Evolutionary conservation across 2,329 filamentous ascomycete species (phyloP).

Genomic region (Sporothrix pallida): DNA sequence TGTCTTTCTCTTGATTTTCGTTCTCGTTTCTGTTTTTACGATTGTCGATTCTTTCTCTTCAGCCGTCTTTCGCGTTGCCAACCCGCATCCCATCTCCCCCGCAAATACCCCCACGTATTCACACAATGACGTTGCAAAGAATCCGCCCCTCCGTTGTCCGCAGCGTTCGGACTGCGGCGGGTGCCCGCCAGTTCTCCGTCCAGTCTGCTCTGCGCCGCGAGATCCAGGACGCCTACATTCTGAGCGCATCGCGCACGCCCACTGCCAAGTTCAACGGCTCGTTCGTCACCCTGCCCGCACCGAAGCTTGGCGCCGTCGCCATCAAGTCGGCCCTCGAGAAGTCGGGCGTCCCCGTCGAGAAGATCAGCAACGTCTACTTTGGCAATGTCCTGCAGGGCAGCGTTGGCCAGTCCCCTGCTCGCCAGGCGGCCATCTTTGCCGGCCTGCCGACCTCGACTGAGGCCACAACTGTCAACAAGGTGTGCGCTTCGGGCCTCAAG

Average conservation of each 20-base stretch:
- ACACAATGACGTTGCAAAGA: slow-evolving; percentile 34
- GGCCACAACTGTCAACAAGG: slow-evolving; percentile 95
- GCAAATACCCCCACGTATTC: slow-evolving; percentile 19
- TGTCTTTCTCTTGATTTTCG: background rate
- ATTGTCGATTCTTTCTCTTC: background rate
- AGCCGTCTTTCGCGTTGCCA: background rate
- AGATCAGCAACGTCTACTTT: slow-evolving; percentile 95
- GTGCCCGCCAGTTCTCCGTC: slow-evolving; percentile 56
- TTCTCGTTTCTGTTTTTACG: background rate
- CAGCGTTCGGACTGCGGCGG: slow-evolving; percentile 43
- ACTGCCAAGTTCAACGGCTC: slow-evolving; percentile 97
- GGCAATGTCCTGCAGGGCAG: slow-evolving; percentile 88
- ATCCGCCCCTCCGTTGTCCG: slow-evolving; percentile 31
- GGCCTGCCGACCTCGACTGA: slow-evolving; percentile 82
- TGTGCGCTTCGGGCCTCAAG: slow-evolving; percentile 94
- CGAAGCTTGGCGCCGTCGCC: slow-evolving; percentile 85
- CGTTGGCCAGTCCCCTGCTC: slow-evolving; percentile 87
- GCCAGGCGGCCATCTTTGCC: slow-evolving; percentile 88
- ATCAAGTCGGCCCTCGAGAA: slow-evolving; percentile 91
- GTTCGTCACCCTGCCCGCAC: slow-evolving; percentile 80
- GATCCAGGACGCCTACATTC: slow-evolving; percentile 89
- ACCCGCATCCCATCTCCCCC: background rate
- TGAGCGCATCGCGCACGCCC: slow-evolving; percentile 87
- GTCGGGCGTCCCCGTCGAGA: slow-evolving; percentile 78
- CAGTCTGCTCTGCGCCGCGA: slow-evolving; percentile 50